Percentiles rank a stretch among this genome's conserved stretches.
Conservation (phyloP, 2,329 filamentous ascomycete species). For the Talaromyces marneffei region DNA sequence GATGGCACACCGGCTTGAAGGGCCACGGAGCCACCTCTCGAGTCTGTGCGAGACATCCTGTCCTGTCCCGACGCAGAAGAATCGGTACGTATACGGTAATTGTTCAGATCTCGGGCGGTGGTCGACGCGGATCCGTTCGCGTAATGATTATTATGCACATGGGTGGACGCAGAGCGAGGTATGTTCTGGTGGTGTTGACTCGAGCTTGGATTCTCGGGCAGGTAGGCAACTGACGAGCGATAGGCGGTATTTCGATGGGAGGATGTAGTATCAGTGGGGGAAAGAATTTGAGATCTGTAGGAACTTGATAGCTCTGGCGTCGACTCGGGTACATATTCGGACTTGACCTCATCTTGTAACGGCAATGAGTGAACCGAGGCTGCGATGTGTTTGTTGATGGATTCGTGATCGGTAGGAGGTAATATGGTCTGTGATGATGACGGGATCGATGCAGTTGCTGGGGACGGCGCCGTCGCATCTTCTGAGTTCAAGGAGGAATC, state of each 20-base stretch:
- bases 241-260: slow-evolving; percentile 28
- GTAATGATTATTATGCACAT: slow-evolving; percentile 41
- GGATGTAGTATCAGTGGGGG: slow-evolving; percentile 10
- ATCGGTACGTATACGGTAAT: slow-evolving; percentile 55
- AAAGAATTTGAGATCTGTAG: slow-evolving; percentile 8
- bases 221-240: slow-evolving; percentile 39
- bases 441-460: background rate
- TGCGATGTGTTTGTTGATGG: slow-evolving; percentile 7
- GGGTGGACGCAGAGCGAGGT: slow-evolving; percentile 43
- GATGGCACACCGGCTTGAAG: slow-evolving; percentile 58
- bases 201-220: slow-evolving; percentile 18
- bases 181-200: slow-evolving; percentile 35
- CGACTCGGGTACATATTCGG: slow-evolving; percentile 14
- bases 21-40: slow-evolving; percentile 54
- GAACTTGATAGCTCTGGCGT: slow-evolving; percentile 6
- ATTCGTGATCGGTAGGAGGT: slow-evolving; percentile 16
- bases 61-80: slow-evolving; percentile 53
- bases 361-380: slow-evolving; percentile 8
- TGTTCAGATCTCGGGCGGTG: slow-evolving; percentile 34
- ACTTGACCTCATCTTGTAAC: slow-evolving; percentile 14
- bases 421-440: slow-evolving; percentile 17
- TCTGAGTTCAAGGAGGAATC: slow-evolving; percentile 51
- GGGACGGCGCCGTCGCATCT: slow-evolving; percentile 19
- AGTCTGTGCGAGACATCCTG: slow-evolving; percentile 55
- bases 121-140: slow-evolving; percentile 37